Evolutionary conservation across 345 rosid genomes (phyloP), one percentile per base, ranked within the genome.

Genomic region (Pugionium cornutum): DNA sequence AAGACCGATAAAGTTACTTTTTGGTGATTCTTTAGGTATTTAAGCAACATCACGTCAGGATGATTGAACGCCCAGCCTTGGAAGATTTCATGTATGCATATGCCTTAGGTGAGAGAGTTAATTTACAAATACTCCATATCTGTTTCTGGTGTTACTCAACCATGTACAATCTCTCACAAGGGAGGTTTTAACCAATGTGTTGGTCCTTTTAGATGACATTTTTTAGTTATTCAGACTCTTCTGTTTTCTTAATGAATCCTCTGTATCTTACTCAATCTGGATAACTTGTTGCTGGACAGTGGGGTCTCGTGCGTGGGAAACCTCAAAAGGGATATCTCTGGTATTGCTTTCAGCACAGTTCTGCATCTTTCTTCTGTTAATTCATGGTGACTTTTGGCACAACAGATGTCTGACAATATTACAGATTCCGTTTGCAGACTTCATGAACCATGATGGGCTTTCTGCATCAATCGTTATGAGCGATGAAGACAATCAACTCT

Each of bases 341-440:
- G 98, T 89, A 87, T 56, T 58, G 55, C 35, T 58, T 53, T 72
- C 58, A 41, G 28, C 56, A 29, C 56, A 37, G 45, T 47, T 67
- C 48, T 29, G 56, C 45, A 33, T 30, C 7, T 25, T 47, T 18
- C 56, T 37, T 62, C 48, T 36, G 11, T 30, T 55, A 46, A 26
- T 48, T 55, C 43, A 51, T 58, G 26, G 41, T 11, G n/a, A 33
- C 44, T 72, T 64, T 65, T 62, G 42, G 61, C 46, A 68, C 36
- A 18, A 51, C 63, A 75, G 65, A 48, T 78, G 64, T 69, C 67
- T 66, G 64, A 67, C 73, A 7, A 48, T 60, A 37, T 61, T 33
- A 35, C 81, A 89, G 96, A 84, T 92, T 70, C 98, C 96, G 3
- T 86, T 92, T 82, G 92, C 95, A 78, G 98, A 92, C 78, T 92